Base-by-base conservation (phyloP, 2,329 filamentous ascomycete genomes). In the Colletotrichum scovillei region DNA sequence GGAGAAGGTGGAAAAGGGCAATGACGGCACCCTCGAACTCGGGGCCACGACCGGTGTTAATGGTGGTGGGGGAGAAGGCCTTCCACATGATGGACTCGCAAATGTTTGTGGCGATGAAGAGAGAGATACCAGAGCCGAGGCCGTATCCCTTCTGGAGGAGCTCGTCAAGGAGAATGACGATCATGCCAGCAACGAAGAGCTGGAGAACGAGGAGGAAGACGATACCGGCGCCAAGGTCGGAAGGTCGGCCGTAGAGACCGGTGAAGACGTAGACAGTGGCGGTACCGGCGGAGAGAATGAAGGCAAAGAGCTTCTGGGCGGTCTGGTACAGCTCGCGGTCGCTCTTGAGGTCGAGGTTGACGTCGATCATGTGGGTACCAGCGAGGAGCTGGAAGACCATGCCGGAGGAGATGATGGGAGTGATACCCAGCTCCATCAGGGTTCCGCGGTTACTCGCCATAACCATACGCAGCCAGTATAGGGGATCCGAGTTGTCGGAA, bases 71-170 rank as follows among this genome's bases (percentile, higher is more conserved):
- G 66, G 96, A 98, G 90, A 99, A 98, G 65, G 97, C 97, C 91
- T 98, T 98, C 97, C 97, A 99, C 88, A 99, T 94, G 85, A 99
- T 99, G 71, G 96, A 98, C 90, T 99, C 97, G 94, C 97, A 99
- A 82, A 99, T 98, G 91, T 98, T 98, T 88, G 97, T 99, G 78
- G 97, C 97, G 83, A 99, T 99, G 91, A 99, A 99, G 76, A 99
- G 94, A 60, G 96, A 98, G 84, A 99, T 99, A 87, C 97, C 97
- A 82, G 94, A 97, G 86, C 97, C 97, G 77, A 99, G 93, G 86
- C 97, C 97, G 82, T 99, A 99, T 78, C 97, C 97, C 92, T 99
- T 99, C 88, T 99, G 97, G 80, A 99, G 93, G 74, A 99, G 93
- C 90, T 99, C 97, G 81, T 99, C 97, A 73, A 99, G 94, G 74